Evolutionary conservation across 352 stramenopile species (phyloP).

Genomic region (Globisporangium ultimum): DNA sequence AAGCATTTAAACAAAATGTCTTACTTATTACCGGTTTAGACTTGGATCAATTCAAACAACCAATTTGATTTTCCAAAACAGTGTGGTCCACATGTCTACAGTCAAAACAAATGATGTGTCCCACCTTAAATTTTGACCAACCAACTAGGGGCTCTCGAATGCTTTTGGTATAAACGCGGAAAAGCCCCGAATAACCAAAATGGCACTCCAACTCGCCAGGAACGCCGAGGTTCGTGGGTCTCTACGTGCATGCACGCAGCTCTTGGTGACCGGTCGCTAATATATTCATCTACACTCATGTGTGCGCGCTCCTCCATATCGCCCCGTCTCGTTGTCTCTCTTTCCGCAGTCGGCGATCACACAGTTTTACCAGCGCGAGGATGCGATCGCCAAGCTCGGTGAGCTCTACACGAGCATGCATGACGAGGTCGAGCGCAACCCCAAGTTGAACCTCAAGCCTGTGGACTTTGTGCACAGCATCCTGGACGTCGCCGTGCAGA

Average conservation of each 20-base stretch:
- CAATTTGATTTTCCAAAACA: no score
- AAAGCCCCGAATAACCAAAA: conserved; percentile 12
- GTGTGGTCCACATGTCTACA: no score
- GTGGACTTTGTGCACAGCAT: conserved; percentile 57
- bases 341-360: conserved; percentile 41
- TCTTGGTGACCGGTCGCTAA: neutral
- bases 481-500: conserved; percentile 76
- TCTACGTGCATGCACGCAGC: conserved; percentile 1
- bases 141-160: neutral
- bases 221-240: conserved; percentile 47
- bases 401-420: conserved; percentile 41
- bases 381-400: conserved; percentile 52
- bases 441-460: conserved; percentile 23
- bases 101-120: no score
- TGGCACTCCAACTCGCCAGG: conserved; percentile 60
- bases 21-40: no score
- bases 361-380: conserved; percentile 49
- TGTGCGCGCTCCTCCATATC: neutral
- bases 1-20: no score
- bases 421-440: conserved; percentile 24
- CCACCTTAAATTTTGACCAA: no score
- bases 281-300: no score
- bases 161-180: neutral
- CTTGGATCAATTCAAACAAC: no score
- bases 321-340: conserved; percentile 7